Conservation (phyloP, 2,329 filamentous ascomycete genomes). For the Corynespora cassiicola region DNA sequence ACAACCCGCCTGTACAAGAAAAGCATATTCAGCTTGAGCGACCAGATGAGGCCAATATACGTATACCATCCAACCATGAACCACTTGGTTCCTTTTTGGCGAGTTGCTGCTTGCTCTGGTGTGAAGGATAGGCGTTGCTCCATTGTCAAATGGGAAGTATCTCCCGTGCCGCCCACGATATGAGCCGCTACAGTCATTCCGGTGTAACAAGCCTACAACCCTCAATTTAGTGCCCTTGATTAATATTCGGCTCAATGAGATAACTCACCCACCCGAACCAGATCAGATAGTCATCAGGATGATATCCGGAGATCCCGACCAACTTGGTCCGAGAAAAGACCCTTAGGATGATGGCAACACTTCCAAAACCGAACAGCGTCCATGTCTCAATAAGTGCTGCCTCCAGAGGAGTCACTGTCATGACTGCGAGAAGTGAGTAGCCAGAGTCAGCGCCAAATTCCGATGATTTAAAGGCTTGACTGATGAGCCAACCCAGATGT, state of each 20-base stretch:
- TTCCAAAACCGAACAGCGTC: slow-evolving; percentile 44
- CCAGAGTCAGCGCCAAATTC: too few relatives aligned
- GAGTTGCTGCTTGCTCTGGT: slow-evolving; percentile 27
- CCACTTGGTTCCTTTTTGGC: slow-evolving; percentile 43
- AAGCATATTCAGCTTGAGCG: slow-evolving; percentile 51
- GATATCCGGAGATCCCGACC: slow-evolving; percentile 39
- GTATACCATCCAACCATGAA: slow-evolving; percentile 44
- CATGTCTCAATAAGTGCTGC: slow-evolving; percentile 38
- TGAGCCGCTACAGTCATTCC: slow-evolving; percentile 26
- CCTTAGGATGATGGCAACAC: slow-evolving; percentile 36
- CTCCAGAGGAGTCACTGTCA: slow-evolving; percentile 12
- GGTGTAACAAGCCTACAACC: slow-evolving; percentile 19
- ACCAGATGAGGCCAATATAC: slow-evolving; percentile 49
- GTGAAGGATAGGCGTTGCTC: slow-evolving; percentile 41
- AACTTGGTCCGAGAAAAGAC: slow-evolving; percentile 41
- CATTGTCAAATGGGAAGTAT: slow-evolving; percentile 36
- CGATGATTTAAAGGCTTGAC: too few relatives aligned
- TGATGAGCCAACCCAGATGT: too few relatives aligned
- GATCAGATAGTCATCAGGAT: slow-evolving; percentile 45
- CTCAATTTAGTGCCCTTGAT: not conserved
- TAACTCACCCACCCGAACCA: slow-evolving; percentile 33
- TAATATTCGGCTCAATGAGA: not conserved
- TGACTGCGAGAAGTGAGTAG: slow-evolving; percentile 6
- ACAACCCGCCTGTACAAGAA: slow-evolving; percentile 50
- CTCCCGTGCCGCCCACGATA: slow-evolving; percentile 35